Conservation (phyloP, 768 basidiomycete genomes). For the Rickenella mellea region DNA sequence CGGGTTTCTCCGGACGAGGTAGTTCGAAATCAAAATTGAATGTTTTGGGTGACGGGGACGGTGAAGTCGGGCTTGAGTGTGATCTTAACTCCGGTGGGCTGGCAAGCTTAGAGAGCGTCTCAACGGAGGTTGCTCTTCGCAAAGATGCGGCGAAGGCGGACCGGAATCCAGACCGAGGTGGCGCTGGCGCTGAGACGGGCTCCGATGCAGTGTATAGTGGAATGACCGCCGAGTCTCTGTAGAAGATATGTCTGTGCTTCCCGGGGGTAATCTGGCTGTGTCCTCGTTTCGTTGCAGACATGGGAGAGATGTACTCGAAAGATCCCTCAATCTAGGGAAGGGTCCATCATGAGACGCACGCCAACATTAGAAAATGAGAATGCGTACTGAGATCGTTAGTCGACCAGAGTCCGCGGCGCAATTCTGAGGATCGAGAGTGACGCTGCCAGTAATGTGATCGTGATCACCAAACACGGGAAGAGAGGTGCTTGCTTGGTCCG, state of each 20-base stretch:
- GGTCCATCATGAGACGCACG: constrained; percentile 1
- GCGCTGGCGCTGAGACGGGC: too few species aligned
- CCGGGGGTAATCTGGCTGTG: constrained; percentile 5
- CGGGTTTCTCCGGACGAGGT: constrained; percentile 35
- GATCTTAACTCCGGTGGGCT: constrained; percentile 22
- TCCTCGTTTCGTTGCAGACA: constrained; percentile 11
- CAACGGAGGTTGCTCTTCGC: neutral
- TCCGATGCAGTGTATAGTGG: constrained; percentile 12
- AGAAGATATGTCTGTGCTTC: constrained; percentile 19
- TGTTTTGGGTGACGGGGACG: constrained; percentile 18
- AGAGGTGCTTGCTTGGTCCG: constrained; percentile 16
- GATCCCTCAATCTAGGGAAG: constrained; percentile 48
- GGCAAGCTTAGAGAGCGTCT: constrained; percentile 6
- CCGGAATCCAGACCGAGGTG: constrained; percentile 12
- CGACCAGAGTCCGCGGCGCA: constrained; percentile 37
- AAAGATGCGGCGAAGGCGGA: neutral
- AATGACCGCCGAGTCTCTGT: constrained; percentile 12
- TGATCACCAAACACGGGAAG: constrained; percentile 50
- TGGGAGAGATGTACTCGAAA: constrained; percentile 35
- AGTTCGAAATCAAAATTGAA: constrained; percentile 47
- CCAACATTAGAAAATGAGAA: constrained; percentile 8
- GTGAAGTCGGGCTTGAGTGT: constrained; percentile 15
- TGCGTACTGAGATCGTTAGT: constrained; percentile 42
- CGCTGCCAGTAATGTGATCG: constrained; percentile 50
- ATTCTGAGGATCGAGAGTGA: constrained; percentile 44